Base-by-base conservation (phyloP, 2,329 filamentous ascomycete genomes). In the Teratosphaeria epicoccoides region DNA sequence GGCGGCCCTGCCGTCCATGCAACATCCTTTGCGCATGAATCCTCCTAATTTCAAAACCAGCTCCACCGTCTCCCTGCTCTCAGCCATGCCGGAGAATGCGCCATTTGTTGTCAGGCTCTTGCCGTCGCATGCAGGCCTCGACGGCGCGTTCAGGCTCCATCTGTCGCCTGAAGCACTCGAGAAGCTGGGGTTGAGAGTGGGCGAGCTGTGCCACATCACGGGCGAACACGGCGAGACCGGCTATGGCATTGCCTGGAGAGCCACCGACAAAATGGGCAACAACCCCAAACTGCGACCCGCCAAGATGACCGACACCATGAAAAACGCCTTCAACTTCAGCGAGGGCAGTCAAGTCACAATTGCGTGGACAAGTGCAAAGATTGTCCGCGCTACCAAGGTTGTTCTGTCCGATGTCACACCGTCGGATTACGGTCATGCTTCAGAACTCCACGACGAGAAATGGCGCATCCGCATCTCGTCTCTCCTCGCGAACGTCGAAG, bases 301-400 rank as follows among this genome's bases (percentile, higher is more conserved):
- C 77, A 90, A 73, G 80, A 87, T 72, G 83, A 70, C 87, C 22
- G 83, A 87, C 56, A 75, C 81, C 5, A 80, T 94, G 50, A 84
- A 87, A 56, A 83, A 86, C 29, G 78, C 81, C 6, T 85, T 85
- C 58, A 81, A 80, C 1, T 78, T 95, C 59, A 84, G 84, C 55
- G 73, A 93, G 3, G 82, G 82, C 14, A 85, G 89, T 47, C 78
- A 81, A 48, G 73, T 94, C 46, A 75, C 76, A 6, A 77, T 90
- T 23, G 72, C 76, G 2, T 76, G 70, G 55, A 74, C 77, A 9
- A 74, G 75, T 6, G 70, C 69, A 2, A 59, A 70, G 2, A 68
- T 84, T 10, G 72, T 75, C 0, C 76, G 78, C 22, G 80, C 82
- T 5, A 72, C 77, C 3, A 72, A 75, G 24, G 73, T 91, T 2